Evolutionary conservation across 2,329 filamentous ascomycete species (phyloP).

Genomic region (Colletotrichum spaethianum): DNA sequence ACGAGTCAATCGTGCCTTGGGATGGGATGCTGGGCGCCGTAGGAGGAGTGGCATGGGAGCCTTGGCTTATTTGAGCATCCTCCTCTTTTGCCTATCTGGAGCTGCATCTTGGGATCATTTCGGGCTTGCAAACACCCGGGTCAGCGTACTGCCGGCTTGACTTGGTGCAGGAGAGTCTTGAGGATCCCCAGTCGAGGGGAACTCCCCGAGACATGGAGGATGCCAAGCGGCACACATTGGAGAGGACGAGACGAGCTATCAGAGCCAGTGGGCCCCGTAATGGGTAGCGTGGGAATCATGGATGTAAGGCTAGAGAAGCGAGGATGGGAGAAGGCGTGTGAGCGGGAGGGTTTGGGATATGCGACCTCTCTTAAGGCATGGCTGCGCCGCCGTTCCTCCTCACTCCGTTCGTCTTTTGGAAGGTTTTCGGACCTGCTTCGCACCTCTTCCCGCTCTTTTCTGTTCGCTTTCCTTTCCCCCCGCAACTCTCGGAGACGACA

Average conservation of each 20-base stretch:
- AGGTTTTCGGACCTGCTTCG: conserved; percentile 21
- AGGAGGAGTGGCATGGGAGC: neutral
- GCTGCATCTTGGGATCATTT: neutral
- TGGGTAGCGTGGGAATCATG: neutral
- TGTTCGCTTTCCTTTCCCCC: neutral
- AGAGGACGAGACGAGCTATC: neutral
- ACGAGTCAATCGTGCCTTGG: conserved; percentile 27
- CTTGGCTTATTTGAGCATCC: neutral
- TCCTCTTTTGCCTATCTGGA: neutral
- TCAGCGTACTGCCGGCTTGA: conserved; percentile 34
- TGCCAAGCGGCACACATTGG: neutral
- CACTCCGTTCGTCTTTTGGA: neutral
- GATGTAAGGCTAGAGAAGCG: neutral
- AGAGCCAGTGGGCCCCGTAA: neutral
- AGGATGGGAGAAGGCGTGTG: neutral
- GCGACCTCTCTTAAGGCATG: conserved; percentile 32
- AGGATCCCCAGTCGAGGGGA: neutral
- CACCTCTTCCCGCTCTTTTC: conserved; percentile 21
- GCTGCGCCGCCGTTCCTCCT: conserved; percentile 19
- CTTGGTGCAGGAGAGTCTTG: conserved; percentile 17
- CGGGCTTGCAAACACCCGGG: neutral
- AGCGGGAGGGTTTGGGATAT: conserved; percentile 11
- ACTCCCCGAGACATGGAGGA: neutral
- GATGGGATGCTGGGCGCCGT: conserved; percentile 9
- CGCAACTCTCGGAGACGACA: neutral